phyloP scores from a whole-genome alignment of 768 basidiomycete genomes.

The Pisolithus marmoratus region DNA sequence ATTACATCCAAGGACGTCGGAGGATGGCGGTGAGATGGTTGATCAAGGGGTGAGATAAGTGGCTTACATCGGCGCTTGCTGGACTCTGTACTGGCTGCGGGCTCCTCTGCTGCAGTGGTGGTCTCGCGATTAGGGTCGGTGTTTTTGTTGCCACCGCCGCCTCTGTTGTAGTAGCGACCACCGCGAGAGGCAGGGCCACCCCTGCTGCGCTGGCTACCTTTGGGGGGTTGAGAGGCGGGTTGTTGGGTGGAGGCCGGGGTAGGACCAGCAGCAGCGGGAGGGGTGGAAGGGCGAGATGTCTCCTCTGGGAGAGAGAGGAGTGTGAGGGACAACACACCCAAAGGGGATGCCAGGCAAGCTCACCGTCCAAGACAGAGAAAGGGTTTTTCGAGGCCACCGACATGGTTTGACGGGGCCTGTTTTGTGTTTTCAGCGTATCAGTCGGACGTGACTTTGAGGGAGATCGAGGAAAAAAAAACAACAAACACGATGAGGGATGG shows the following conservation, averaged over 20 bases:
- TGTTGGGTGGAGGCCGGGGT: slow-evolving; percentile 22
- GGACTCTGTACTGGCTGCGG: slow-evolving; percentile 27
- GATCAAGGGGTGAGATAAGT: slow-evolving; percentile 2
- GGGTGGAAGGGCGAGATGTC: slow-evolving; percentile 29
- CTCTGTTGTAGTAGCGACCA: slow-evolving; percentile 67
- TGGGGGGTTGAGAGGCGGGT: slow-evolving; percentile 33
- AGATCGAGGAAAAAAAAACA: background rate
- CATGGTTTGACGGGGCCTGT: slow-evolving; percentile 70
- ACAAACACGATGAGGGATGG: too few species aligned
- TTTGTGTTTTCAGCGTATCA: slow-evolving; percentile 31
- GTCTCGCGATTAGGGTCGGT: slow-evolving; percentile 28
- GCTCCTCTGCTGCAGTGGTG: slow-evolving; percentile 36
- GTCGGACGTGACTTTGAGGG: slow-evolving; percentile 8
- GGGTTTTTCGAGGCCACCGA: slow-evolving; percentile 89
- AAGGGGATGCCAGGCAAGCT: background rate
- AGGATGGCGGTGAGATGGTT: background rate
- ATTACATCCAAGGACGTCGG: background rate
- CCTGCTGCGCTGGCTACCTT: slow-evolving; percentile 39
- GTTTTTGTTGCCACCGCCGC: slow-evolving; percentile 39
- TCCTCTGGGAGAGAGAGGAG: slow-evolving; percentile 34
- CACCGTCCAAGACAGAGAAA: slow-evolving; percentile 79
- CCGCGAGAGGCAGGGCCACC: slow-evolving; percentile 59
- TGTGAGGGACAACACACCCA: background rate
- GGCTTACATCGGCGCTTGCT: slow-evolving; percentile 29
- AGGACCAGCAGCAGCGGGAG: slow-evolving; percentile 30